These are phyloP conservation scores for Rutstroemia sp. DNA, from an alignment of 2,329 filamentous ascomycete species.

Conservation along the genomic window DNA sequence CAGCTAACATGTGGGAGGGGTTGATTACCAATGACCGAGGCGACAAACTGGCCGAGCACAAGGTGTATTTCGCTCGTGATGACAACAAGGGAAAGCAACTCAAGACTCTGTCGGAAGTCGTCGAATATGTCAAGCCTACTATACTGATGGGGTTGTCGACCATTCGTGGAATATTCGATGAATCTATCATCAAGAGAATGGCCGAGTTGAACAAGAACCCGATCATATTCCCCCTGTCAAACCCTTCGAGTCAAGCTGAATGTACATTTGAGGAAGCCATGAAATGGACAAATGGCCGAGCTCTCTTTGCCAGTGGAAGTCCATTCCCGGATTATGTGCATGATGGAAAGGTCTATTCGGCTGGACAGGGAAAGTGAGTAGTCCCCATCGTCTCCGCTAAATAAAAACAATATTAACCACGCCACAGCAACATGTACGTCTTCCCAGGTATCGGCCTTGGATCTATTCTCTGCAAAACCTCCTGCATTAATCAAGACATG, in stretches of 20 bases:
- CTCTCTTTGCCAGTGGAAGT: slow-evolving; percentile 74
- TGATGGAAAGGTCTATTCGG: slow-evolving; percentile 40
- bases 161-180: slow-evolving; percentile 65
- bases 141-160: slow-evolving; percentile 81
- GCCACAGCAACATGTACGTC: slow-evolving; percentile 76
- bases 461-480: slow-evolving; percentile 61
- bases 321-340: slow-evolving; percentile 68
- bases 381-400: not conserved
- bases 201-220: slow-evolving; percentile 61
- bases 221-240: slow-evolving; percentile 72
- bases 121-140: slow-evolving; percentile 67
- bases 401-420: slow-evolving; percentile 2
- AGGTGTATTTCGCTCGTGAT: slow-evolving; percentile 33
- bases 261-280: slow-evolving; percentile 70
- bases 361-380: slow-evolving; percentile 41
- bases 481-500: slow-evolving; percentile 40
- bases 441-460: slow-evolving; percentile 84
- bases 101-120: slow-evolving; percentile 58
- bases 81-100: slow-evolving; percentile 34
- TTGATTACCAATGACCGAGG: slow-evolving; percentile 64
- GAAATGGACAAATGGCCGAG: slow-evolving; percentile 68
- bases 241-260: slow-evolving; percentile 77
- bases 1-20: slow-evolving; percentile 35
- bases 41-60: slow-evolving; percentile 63
- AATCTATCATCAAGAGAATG: slow-evolving; percentile 69